Base-by-base conservation (phyloP, 805 yeast genomes). In the Starmerella floris region DNA sequence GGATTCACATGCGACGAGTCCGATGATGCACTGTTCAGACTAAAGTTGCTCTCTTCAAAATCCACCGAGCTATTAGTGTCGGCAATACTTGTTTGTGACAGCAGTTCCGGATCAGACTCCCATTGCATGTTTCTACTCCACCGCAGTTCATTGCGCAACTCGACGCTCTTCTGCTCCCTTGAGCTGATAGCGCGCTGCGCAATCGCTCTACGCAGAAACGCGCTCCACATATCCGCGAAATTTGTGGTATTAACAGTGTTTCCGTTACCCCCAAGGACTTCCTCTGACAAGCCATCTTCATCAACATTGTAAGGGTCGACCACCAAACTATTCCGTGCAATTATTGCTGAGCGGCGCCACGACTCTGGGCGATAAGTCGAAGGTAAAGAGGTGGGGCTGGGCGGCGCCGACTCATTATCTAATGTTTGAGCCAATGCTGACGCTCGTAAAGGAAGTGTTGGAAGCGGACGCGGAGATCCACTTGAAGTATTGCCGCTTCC, bases 201-300 rank as follows among this genome's bases (percentile, higher is more conserved):
- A 37, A 60, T 51, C 1, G 62, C 59, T 10, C 54, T 48, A 16
- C 55, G 51, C 22, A 60, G 43, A 37, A 59, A 60, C 3, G 48
- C 32, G 2, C 60, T 52, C 63, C 63, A 60, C 1, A 61, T 50
- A 11, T 47, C 48, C 4, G 56, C 61, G 37, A 60, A 56, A 6
- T 52, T 56, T 23, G 54, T 37, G 5, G 57, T 59, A n/a, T 50
- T 56, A 5, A 56, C 57, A n/a, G 57, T 46, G 20, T 51, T 46
- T n/a, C n/a, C n/a, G n/a, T n/a, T n/a, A 8, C 36, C 39, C 5
- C 17, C 27, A 8, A 37, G 35, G 1, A 16, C 36, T 4, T 28
- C 45, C 15, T 19, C n/a, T 2, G 31, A 30, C 25, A 30, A 6
- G 22, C 9, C 11, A 17, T 36, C 39, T 4, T 5, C 5, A 6